Conservation (phyloP, 805 yeast species). For the Wickerhamiella spandovensis region DNA sequence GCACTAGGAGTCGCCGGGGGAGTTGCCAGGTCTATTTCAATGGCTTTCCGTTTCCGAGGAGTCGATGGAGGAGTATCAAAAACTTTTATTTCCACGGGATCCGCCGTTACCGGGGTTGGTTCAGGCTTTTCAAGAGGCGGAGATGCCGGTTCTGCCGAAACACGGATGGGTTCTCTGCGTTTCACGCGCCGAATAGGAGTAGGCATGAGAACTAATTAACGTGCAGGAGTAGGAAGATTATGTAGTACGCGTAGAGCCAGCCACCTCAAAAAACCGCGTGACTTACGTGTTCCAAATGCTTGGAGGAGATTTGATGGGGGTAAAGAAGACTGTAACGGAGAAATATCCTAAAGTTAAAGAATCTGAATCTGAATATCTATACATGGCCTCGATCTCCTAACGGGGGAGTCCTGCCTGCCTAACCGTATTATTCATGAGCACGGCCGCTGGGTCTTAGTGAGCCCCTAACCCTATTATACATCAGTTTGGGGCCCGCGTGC, state of each 20-base stretch:
- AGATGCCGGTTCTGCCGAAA: background rate
- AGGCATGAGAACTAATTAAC: slow-evolving; percentile 6
- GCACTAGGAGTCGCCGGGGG: slow-evolving; percentile 20
- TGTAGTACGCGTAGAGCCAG: background rate
- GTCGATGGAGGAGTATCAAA: slow-evolving; percentile 7
- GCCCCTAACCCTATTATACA: background rate
- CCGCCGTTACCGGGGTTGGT: background rate
- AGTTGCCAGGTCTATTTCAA: slow-evolving; percentile 9
- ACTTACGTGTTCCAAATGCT: background rate
- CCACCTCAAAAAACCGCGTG: background rate
- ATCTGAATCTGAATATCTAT: too few species aligned
- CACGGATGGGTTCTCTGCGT: slow-evolving; percentile 7
- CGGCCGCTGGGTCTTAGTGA: background rate
- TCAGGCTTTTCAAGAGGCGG: background rate
- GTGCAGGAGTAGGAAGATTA: background rate
- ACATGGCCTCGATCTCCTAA: too few species aligned
- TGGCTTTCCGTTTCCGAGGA: slow-evolving; percentile 8
- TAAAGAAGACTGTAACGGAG: too few species aligned
- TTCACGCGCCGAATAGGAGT: slow-evolving; percentile 10
- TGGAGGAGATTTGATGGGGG: too few species aligned
- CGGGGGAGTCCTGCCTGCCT: too few species aligned
- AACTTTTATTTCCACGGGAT: background rate
- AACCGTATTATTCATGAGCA: background rate
- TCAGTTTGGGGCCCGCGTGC: background rate
- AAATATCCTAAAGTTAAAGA: too few species aligned